These are phyloP conservation scores for Exophiala calicioides DNA, from an alignment of 2,329 filamentous ascomycete genomes.

Conservation along the genomic window DNA sequence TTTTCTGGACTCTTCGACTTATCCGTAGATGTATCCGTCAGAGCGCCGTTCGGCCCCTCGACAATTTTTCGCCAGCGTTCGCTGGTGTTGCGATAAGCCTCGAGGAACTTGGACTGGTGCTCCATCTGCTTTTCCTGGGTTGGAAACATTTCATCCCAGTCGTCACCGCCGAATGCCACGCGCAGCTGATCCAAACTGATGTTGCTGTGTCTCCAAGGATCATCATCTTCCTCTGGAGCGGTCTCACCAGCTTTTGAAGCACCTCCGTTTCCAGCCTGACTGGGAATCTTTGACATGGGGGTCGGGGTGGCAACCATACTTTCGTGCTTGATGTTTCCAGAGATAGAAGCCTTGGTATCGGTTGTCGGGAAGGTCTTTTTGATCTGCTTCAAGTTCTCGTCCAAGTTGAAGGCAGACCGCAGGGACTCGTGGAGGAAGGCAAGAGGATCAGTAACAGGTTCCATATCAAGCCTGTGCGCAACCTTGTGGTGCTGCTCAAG, in stretches of 20 bases:
- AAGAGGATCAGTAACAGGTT: slow-evolving; percentile 55
- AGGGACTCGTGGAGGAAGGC: slow-evolving; percentile 58
- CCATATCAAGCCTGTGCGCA: slow-evolving; percentile 51
- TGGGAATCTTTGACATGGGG: slow-evolving; percentile 24
- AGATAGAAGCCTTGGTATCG: slow-evolving; percentile 8
- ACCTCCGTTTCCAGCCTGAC: slow-evolving; percentile 4
- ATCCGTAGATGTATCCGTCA: slow-evolving; percentile 26
- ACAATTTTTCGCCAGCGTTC: slow-evolving; percentile 25
- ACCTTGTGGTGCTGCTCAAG: slow-evolving; percentile 58
- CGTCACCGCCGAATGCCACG: slow-evolving; percentile 27
- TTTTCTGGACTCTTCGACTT: slow-evolving; percentile 26
- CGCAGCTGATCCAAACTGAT: slow-evolving; percentile 26
- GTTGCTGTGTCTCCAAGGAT: slow-evolving; percentile 27
- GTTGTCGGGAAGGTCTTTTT: slow-evolving; percentile 37
- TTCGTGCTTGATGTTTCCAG: slow-evolving; percentile 20
- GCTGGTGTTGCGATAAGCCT: slow-evolving; percentile 24
- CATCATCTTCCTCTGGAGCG: slow-evolving; percentile 9
- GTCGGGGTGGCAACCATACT: slow-evolving; percentile 20
- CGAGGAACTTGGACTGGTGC: slow-evolving; percentile 19
- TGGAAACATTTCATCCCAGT: slow-evolving; percentile 30
- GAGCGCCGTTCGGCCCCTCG: slow-evolving; percentile 22
- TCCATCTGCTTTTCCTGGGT: slow-evolving; percentile 20
- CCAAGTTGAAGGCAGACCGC: slow-evolving; percentile 50
- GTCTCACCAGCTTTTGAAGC: slow-evolving; percentile 1
- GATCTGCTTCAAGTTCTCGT: slow-evolving; percentile 46